Evolutionary conservation across 306 rosid genomes (phyloP), one percentile per base, ranked within the genome.

Genomic region (Cicer pinnatifidum): DNA sequence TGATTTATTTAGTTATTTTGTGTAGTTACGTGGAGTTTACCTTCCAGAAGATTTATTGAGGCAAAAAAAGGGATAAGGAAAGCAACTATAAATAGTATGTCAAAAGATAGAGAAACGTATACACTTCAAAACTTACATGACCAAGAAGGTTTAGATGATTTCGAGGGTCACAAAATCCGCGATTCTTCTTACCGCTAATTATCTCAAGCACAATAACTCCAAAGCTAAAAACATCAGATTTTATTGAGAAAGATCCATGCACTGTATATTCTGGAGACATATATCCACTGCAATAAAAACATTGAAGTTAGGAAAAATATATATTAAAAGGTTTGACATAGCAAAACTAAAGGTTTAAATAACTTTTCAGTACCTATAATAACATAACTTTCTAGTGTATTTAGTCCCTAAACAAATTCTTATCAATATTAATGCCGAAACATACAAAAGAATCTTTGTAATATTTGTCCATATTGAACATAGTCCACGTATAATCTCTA

Each of bases 41-140:
- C 1, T 52, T 52, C 23, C 11, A 16, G 33, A 52, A 16, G 11
- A 8, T 52, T 52, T 17, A 8, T 52, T 7, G 11, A 16, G 33
- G 6, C 59, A 8, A 53, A 53, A 53, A 8, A 16, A 16, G 11
- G 9, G 19, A 50, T 50, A 13, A 1, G 56, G 19, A 50, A 50
- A 1, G 20, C 9, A 50, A 13, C 19, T 50, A 50, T 7, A 1
- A 50, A 1, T n/a, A 28, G 35, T 3, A 28, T n/a, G 20, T 51
- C 1, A 16, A 0, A 16, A 16, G 5, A 52, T 50, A 50, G 9
- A 6, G 33, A 9, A 53, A 53, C 61, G 20, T 19, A 9, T 19
- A 19, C n/a, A 20, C n/a, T 20, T 23, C 8, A 57, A 57, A 56
- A 57, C 63, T 57, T 57, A 57, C 63, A 57, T 56, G 62, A 1